Conservation (phyloP, 2,329 filamentous ascomycete genomes). For the Sporothrix euskadiensis region DNA sequence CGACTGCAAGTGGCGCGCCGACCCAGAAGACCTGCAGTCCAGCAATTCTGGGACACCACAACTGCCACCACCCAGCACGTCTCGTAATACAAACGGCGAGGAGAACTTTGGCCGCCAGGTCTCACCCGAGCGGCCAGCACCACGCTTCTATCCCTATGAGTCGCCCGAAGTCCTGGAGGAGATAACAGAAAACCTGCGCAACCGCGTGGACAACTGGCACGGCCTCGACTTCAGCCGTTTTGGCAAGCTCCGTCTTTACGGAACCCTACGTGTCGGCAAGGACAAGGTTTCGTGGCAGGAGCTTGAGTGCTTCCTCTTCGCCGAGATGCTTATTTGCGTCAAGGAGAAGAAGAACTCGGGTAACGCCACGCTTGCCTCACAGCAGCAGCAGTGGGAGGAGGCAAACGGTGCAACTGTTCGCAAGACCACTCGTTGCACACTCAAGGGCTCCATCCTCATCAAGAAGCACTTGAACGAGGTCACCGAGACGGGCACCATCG, state of each 20-base stretch:
- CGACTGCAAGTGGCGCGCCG: constrained; percentile 85
- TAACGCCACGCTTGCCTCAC: constrained; percentile 36
- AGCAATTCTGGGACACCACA: constrained; percentile 44
- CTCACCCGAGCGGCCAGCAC: constrained; percentile 59
- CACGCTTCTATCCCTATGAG: constrained; percentile 70
- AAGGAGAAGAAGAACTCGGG: constrained; percentile 82
- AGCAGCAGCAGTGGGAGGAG: constrained; percentile 66
- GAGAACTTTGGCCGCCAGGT: constrained; percentile 58
- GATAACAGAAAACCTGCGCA: constrained; percentile 80
- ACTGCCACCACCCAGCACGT: constrained; percentile 39
- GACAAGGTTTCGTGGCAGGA: constrained; percentile 97
- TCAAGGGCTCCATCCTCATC: constrained; percentile 97
- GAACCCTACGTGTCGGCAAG: constrained; percentile 89
- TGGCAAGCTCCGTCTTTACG: constrained; percentile 86
- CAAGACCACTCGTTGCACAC: constrained; percentile 74
- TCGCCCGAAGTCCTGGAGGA: constrained; percentile 75
- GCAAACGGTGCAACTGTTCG: constrained; percentile 49
- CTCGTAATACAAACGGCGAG: constrained; percentile 47
- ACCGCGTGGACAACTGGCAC: constrained; percentile 97
- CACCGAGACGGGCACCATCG: constrained; percentile 65
- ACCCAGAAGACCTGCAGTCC: constrained; percentile 74
- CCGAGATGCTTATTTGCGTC: constrained; percentile 98
- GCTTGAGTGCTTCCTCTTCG: constrained; percentile 93
- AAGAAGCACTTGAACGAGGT: constrained; percentile 97
- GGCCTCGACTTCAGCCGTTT: constrained; percentile 92